Evolutionary conservation across 1,284 basidiomycete species (phyloP), one percentile per base, ranked within the genome.

Genomic region (Ceratobasidium sp.): DNA sequence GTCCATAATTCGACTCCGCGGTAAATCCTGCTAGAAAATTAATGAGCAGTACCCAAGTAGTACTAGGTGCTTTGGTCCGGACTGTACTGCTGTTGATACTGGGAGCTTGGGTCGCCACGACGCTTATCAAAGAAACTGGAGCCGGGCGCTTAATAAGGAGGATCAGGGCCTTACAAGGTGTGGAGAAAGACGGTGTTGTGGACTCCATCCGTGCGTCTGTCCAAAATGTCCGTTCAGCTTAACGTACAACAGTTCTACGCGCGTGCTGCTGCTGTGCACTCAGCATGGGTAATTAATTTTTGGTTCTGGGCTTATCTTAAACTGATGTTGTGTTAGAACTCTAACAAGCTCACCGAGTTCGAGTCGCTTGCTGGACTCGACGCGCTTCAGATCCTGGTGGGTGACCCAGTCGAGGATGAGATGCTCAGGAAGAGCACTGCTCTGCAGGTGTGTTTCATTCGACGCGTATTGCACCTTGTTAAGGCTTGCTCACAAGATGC

Each of bases 361-460:
- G 85, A 84, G 75, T 85, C 89, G 9, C 84, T 93, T 80, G 86
- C 87, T 8, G 87, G 88, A 61, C 84, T 85, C 14, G 90, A 92
- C 76, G 89, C 90, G 16, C 81, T 97, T n/a, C 81, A 94, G 9
- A 83, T 97, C 38, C 80, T 92, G 35, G 90, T 93, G 35, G 95
- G 95, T 28, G 94, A 96, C 76, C 91, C 93, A 23, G 90, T 89
- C 3, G 94, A 96, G 75, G 91, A 94, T 75, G 91, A 92, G 75
- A 88, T 93, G 41, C 90, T 94, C 78, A 87, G 89, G 76, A 97
- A 97, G 80, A 91, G 93, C n/a, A 93, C 92, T 11, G 92, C 93
- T 52, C 86, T 97, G 70, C 95, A 98, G 85, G 95, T 94, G 74
- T 77, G 90, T 76, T 71, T 32, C 32, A 70, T 46, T 49, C 44